Evolutionary conservation across 2,329 filamentous ascomycete genomes (phyloP), one percentile per base, ranked within the genome.

Genomic region (Myotisia sp.): DNA sequence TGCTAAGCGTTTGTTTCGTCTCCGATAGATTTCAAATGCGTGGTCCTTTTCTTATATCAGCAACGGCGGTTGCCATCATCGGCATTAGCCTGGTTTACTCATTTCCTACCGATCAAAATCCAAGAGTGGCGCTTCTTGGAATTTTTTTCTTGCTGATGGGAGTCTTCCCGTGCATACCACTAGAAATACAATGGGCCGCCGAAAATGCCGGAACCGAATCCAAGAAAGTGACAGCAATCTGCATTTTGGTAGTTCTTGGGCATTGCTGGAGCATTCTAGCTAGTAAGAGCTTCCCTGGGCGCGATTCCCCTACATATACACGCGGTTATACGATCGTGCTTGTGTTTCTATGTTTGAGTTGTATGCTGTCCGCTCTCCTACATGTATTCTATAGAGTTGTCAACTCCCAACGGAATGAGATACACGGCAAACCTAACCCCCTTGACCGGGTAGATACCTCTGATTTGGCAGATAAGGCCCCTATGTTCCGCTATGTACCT

Each of bases 31-130:
- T 65, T 2, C 63, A 59, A 26, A 64, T 65, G 39, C 66, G 71
- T 0, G 74, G 65, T 37, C 55, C 56, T 6, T 75, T 74, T 53
- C 64, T 67, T 24, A 58, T 74, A 9, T 45, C 52, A 4, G 68
- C 68, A 10, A 61, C 64, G 26, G 41, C 54, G n/a, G 54, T 73
- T 32, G 61, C 67, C 6, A 63, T 64, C 1, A 50, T 66, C 18
- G 72, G 71, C 8, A 74, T 35, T n/a, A 10, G 30, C 7, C 23
- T 42, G 14, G 23, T 42, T 8, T 34, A 34, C 20, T 28, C 33
- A 4, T 37, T 36, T 32, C 36, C 40, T 5, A 38, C 36, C 9
- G 28, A 34, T 3, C 26, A 38, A 20, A 38, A 42, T 14, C 40
- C 38, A 19, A 40, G 40, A 14, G 14, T 37, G 8, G 38, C 40